These are phyloP conservation scores for Fusarium sp. DNA, from an alignment of 2,329 filamentous ascomycete species.

Conservation along the genomic window DNA sequence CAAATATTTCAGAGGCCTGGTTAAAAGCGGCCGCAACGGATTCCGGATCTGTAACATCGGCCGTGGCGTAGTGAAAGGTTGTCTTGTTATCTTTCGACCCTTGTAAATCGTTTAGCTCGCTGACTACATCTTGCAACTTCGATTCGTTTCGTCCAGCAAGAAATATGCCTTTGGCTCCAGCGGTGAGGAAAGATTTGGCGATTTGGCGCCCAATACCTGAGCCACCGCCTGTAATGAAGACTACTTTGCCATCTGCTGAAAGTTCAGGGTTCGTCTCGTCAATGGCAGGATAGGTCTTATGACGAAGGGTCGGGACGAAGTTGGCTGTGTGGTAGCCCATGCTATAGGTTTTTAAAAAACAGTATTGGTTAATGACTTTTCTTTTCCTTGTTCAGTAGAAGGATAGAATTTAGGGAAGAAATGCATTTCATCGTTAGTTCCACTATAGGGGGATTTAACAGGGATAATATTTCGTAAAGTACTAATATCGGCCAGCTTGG, in stretches of 20 bases:
- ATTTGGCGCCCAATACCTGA: background rate
- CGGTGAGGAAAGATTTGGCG: background rate
- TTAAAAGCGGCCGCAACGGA: background rate
- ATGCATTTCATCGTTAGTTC: too few relatives aligned
- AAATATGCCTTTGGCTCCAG: background rate
- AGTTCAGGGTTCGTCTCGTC: background rate
- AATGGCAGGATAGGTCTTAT: background rate
- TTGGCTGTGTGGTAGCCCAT: background rate
- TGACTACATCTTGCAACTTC: background rate
- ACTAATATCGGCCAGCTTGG: too few relatives aligned
- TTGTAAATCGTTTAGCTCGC: background rate
- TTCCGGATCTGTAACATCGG: background rate
- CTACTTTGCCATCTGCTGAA: background rate
- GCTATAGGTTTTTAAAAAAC: too few relatives aligned
- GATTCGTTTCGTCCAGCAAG: background rate
- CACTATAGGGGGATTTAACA: too few relatives aligned
- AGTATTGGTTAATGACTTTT: too few relatives aligned
- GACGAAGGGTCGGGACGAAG: slow-evolving; percentile 2
- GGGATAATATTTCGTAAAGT: too few relatives aligned
- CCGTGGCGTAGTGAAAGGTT: background rate
- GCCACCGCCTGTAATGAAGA: slow-evolving; percentile 3
- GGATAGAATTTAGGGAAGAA: too few relatives aligned
- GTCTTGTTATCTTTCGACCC: background rate
- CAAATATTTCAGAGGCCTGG: background rate
- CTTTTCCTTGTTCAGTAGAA: too few relatives aligned